A percentile compares a stretch with the other conserved stretches of the same genome.
phyloP scores from a whole-genome alignment of 257 asterid genomes.

The Capsicum rhomboideum region DNA sequence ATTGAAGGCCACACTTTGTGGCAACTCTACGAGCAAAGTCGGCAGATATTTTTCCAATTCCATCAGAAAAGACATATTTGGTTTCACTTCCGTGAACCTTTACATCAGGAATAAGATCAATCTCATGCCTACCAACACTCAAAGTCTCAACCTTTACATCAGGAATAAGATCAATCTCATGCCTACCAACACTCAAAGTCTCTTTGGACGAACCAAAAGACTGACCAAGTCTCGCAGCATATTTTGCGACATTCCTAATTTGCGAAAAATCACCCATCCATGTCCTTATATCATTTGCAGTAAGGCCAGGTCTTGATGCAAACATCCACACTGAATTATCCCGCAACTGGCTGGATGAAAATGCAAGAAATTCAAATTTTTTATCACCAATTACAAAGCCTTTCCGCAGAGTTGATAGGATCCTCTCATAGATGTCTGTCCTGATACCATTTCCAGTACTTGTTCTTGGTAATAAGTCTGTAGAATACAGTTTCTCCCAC shows the following conservation, averaged over 20 bases:
- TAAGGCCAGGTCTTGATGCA: slow-evolving; percentile 38
- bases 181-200: slow-evolving; percentile 38
- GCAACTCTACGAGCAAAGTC: slow-evolving; percentile 67
- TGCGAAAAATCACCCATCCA: slow-evolving; percentile 83
- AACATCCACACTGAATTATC: slow-evolving; percentile 95
- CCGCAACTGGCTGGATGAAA: slow-evolving; percentile 82
- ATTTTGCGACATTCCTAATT: slow-evolving; percentile 77
- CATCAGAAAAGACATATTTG: slow-evolving; percentile 70
- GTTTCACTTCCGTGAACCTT: slow-evolving; percentile 10
- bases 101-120: no score
- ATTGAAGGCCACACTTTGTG: slow-evolving; percentile 47
- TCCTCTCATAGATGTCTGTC: slow-evolving; percentile 56
- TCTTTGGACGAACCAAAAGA: slow-evolving; percentile 85
- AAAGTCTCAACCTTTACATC: no score
- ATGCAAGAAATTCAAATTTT: slow-evolving; percentile 80
- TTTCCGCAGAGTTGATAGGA: slow-evolving; percentile 45
- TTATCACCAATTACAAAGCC: slow-evolving; percentile 71
- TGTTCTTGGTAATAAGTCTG: slow-evolving; percentile 42
- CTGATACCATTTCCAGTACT: slow-evolving; percentile 22
- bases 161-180: slow-evolving; percentile 44
- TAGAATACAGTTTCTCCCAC: slow-evolving; percentile 60
- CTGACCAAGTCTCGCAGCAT: slow-evolving; percentile 99
- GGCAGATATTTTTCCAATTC: slow-evolving; percentile 78
- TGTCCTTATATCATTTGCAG: slow-evolving; percentile 48
- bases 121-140: no score